These are phyloP conservation scores for Vaccinium vitisidaea DNA, from an alignment of 148 eudicot species.

Conservation along the genomic window DNA sequence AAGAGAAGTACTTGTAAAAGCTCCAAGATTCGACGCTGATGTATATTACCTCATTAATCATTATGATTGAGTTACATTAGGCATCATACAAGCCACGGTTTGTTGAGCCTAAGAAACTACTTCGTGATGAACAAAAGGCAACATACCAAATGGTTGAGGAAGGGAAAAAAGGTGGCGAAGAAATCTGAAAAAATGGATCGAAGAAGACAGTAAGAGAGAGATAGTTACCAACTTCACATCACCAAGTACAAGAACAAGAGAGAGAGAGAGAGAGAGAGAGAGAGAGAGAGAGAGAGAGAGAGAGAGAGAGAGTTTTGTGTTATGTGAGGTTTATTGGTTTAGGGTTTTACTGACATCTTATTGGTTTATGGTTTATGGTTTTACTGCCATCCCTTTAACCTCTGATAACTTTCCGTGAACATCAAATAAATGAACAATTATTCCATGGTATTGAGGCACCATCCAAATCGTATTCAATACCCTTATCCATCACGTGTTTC, in stretches of 20 bases:
- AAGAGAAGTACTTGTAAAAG: not conserved
- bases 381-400: not conserved
- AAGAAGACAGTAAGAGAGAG: not conserved
- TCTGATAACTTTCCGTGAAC: not conserved
- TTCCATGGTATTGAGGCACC: too few relatives aligned
- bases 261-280: not conserved
- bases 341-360: not conserved
- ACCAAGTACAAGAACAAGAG: not conserved
- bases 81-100: not conserved
- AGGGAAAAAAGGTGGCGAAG: too few relatives aligned
- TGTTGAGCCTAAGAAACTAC: not conserved
- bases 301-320: not conserved
- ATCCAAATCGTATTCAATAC: too few relatives aligned
- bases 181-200: too few relatives aligned
- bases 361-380: not conserved
- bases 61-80: too few relatives aligned
- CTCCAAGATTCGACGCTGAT: not conserved
- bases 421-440: not conserved
- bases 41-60: not conserved
- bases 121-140: not conserved
- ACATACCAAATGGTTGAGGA: too few relatives aligned
- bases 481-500: too few relatives aligned
- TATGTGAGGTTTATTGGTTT: not conserved
- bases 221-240: not conserved
- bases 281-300: not conserved